A percentile compares a stretch with the other conserved stretches of the same genome.
Evolutionary conservation across 1,139 yeast genomes (phyloP).

Genomic region (Yamadazyma sp.): DNA sequence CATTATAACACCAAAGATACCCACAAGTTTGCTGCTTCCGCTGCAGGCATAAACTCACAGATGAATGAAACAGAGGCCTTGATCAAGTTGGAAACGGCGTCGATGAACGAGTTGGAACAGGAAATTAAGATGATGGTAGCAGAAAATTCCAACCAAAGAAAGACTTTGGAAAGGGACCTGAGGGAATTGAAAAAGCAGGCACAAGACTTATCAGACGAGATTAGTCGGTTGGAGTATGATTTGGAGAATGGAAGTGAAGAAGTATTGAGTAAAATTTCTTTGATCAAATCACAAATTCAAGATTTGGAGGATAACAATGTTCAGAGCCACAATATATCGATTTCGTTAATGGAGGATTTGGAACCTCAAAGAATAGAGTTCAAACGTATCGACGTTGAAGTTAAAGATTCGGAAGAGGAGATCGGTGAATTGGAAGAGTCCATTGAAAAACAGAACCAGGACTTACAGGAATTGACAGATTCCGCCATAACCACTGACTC

Average conservation of each 20-base stretch:
- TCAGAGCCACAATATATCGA: slow-evolving; percentile 27
- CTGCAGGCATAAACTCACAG: slow-evolving; percentile 18
- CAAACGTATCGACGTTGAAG: slow-evolving; percentile 9
- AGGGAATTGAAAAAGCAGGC: slow-evolving; percentile 19
- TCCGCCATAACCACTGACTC: slow-evolving; percentile 7
- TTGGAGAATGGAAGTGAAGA: slow-evolving; percentile 28
- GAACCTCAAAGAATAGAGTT: neutral
- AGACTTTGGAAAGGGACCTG: slow-evolving; percentile 14
- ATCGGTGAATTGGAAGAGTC: neutral
- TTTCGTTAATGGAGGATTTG: slow-evolving; percentile 29
- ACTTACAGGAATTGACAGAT: slow-evolving; percentile 5
- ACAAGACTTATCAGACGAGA: slow-evolving; percentile 14
- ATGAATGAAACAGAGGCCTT: slow-evolving; percentile 15
- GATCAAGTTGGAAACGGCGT: slow-evolving; percentile 11
- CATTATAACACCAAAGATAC: slow-evolving; percentile 31
- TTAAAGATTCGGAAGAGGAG: slow-evolving; percentile 3
- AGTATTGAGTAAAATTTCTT: slow-evolving; percentile 32
- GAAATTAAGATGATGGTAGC: slow-evolving; percentile 14
- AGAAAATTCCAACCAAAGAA: slow-evolving; percentile 13
- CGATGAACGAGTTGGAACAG: slow-evolving; percentile 15
- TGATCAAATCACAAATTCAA: slow-evolving; percentile 30
- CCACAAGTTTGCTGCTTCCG: slow-evolving; percentile 28
- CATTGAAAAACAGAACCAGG: slow-evolving; percentile 1
- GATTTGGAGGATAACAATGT: slow-evolving; percentile 25
- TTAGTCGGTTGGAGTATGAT: slow-evolving; percentile 23